Conservation (phyloP, 1,284 basidiomycete genomes). For the Ceraceosorus guamensis region DNA sequence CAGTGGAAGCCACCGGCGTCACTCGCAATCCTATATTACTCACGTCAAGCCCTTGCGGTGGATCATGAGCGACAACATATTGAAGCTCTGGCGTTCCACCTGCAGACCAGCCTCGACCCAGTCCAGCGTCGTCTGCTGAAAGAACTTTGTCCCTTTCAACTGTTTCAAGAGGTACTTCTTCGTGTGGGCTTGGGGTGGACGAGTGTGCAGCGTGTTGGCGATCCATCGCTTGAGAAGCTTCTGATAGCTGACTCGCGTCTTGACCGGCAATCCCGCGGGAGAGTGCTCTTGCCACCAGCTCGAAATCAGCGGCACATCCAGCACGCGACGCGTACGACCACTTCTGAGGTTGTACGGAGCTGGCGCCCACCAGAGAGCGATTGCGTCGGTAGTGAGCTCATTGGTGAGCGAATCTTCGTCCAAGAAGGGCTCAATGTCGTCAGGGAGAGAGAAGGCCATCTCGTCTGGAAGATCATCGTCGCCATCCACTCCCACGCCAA, state of each 20-base stretch:
- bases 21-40: too few species aligned
- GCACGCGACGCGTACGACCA: constrained; percentile 83
- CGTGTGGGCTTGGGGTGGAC: constrained; percentile 88
- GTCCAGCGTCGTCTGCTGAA: constrained; percentile 93
- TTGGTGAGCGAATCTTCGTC: constrained; percentile 73
- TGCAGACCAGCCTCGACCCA: constrained; percentile 99
- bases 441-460: constrained; percentile 81
- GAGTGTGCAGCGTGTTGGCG: constrained; percentile 81
- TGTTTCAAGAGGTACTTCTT: constrained; percentile 95
- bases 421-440: constrained; percentile 74
- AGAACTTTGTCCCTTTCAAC: constrained; percentile 97
- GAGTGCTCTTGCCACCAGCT: constrained; percentile 94
- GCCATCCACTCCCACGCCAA: constrained; percentile 70
- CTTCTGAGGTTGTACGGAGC: constrained; percentile 90
- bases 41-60: constrained; percentile 94
- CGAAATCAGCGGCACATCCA: constrained; percentile 93
- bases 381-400: constrained; percentile 89
- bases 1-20: too few species aligned
- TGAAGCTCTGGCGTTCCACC: constrained; percentile 96
- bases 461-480: constrained; percentile 53
- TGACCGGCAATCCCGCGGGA: constrained; percentile 89
- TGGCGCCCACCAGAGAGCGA: constrained; percentile 97
- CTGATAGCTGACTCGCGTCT: constrained; percentile 98
- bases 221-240: constrained; percentile 96
- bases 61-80: constrained; percentile 97